Percentiles rank a stretch among this genome's conserved stretches.
phyloP scores from a whole-genome alignment of 2,329 filamentous ascomycete genomes.

The Beauveria caledonica region DNA sequence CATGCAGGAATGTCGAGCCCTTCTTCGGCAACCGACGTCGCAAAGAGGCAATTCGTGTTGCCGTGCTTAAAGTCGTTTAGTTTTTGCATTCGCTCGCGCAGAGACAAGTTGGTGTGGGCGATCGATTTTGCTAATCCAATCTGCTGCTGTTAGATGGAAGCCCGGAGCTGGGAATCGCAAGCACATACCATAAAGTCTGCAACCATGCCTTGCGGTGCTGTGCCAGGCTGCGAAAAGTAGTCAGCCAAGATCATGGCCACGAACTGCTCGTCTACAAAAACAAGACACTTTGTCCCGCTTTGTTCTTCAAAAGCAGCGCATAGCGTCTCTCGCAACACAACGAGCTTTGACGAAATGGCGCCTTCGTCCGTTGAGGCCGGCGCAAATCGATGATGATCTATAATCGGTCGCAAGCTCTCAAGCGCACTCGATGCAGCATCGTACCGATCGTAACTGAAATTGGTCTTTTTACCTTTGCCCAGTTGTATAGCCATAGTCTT shows the following conservation, averaged over 20 bases:
- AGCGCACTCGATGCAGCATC: constrained; percentile 50
- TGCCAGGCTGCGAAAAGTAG: constrained; percentile 49
- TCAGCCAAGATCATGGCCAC: constrained; percentile 67
- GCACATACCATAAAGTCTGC: constrained; percentile 52
- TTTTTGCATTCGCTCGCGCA: constrained; percentile 65
- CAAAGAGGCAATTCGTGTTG: constrained; percentile 54
- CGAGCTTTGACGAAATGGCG: constrained; percentile 65
- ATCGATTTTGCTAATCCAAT: constrained; percentile 22
- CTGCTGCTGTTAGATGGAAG: constrained; percentile 16
- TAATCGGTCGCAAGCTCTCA: constrained; percentile 46
- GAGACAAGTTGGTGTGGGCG: constrained; percentile 53
- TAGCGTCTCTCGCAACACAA: constrained; percentile 53
- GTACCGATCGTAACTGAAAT: constrained; percentile 18
- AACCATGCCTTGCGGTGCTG: constrained; percentile 51
- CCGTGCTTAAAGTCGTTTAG: constrained; percentile 57
- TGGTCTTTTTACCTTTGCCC: constrained; percentile 27
- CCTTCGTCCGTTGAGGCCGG: constrained; percentile 21
- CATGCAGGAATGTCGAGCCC: constrained; percentile 61
- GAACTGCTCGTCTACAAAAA: constrained; percentile 75
- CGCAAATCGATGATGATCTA: constrained; percentile 42
- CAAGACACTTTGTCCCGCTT: constrained; percentile 53
- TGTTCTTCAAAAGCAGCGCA: constrained; percentile 56
- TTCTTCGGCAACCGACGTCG: constrained; percentile 60
- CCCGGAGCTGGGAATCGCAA: background rate
- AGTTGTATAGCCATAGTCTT: constrained; percentile 52